Conservation (phyloP, 257 asterid species). For the Sherardia arvensis region DNA sequence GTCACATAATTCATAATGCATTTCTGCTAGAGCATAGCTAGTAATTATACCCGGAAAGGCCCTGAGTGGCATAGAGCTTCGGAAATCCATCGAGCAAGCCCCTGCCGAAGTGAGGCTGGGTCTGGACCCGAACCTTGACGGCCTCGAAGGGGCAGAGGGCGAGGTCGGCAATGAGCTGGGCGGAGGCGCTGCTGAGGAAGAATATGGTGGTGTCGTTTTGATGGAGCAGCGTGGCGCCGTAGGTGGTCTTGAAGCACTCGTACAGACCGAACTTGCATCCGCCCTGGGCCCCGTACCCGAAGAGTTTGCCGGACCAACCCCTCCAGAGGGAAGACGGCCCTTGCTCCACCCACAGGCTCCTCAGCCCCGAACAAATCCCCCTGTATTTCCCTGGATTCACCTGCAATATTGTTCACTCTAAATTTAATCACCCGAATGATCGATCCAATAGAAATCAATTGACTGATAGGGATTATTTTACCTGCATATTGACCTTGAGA, state of each 20-base stretch:
- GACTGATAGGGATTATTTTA: no score
- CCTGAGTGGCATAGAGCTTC: constrained; percentile 45
- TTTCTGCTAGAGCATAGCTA: no score
- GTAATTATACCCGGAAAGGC: constrained; percentile 59
- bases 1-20: no score
- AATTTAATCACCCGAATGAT: no score
- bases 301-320: constrained; percentile 75
- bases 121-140: constrained; percentile 61
- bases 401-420: constrained; percentile 14
- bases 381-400: constrained; percentile 56
- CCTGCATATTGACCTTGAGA: constrained; percentile 62
- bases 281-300: constrained; percentile 68
- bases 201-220: constrained; percentile 42
- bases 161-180: constrained; percentile 70
- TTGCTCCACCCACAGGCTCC: constrained; percentile 52
- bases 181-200: constrained; percentile 72
- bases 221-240: constrained; percentile 38
- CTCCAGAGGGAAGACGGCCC: constrained; percentile 64
- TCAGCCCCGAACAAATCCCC: constrained; percentile 48
- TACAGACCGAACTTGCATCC: constrained; percentile 66
- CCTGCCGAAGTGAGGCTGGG: constrained; percentile 44
- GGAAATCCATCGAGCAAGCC: constrained; percentile 72
- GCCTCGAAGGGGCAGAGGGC: constrained; percentile 82
- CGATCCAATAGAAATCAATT: background rate
- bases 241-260: constrained; percentile 57